Base-by-base conservation (phyloP, 2,329 filamentous ascomycete species). In the Hypoxylon sp. region DNA sequence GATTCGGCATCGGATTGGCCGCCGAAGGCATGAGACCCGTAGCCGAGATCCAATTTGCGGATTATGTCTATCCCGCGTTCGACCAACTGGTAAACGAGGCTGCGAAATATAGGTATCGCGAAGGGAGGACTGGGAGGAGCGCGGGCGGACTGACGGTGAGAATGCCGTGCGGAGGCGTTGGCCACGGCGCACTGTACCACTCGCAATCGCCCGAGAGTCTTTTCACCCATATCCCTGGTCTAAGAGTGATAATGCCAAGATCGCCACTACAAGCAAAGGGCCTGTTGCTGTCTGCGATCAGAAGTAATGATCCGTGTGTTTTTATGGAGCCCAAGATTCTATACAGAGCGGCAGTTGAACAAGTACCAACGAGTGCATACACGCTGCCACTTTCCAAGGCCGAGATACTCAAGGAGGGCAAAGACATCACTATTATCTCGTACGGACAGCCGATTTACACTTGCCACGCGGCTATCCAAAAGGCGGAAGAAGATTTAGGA, bases 271-370 rank as follows among this genome's bases (percentile, higher is more conserved):
- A 97, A 78, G 94, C 94, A 4, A 97, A 97, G 79, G 94, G 94
- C 1, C 83, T 97, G 2, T 82, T 97, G 53, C 83, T 97, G 2
- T 86, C 91, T 2, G 87, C 91, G 0, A 93, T 97, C 56, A 88
- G 88, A 82, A 81, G 88, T 85, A 92, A 93, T 67, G 94, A 97
- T 77, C 94, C 94, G 0, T 93, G 95, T 67, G 83, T 97, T 56
- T 97, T 97, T 79, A 90, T 97, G 90, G 94, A 97, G 77, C 94
- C 94, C 46, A 97, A 97, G 81, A 92, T 96, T 48, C 83, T 97
- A 11, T 97, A 97, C 78, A 90, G 94, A 19, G 94, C 94, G 0
- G 92, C 94, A 0, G 92, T 97, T 27, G 94, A 97, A 78, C 92
- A 97, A 77, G 94, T 97, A 0, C 94, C 94, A 0, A 87, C 89